A percentile compares a stretch with the other conserved stretches of the same genome.
Evolutionary conservation across 768 basidiomycete species (phyloP).

Genomic region (Collybia sp.): DNA sequence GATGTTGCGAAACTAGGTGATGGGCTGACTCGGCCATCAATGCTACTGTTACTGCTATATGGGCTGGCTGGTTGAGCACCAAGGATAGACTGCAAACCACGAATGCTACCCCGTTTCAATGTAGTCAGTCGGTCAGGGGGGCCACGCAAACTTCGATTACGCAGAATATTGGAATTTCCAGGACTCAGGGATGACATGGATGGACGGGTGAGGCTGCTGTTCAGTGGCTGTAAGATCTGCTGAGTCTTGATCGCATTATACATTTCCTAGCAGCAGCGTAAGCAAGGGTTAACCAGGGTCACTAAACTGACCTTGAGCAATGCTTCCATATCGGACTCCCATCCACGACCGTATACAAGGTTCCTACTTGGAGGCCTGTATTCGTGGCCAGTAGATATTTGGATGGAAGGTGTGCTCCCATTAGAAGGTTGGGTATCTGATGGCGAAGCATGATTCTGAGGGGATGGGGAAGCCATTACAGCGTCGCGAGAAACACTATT

Average conservation of each 20-base stretch:
- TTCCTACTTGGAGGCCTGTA: slow-evolving; percentile 17
- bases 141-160: slow-evolving; percentile 70
- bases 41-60: slow-evolving; percentile 78
- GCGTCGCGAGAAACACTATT: slow-evolving; percentile 69
- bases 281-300: background rate
- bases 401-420: slow-evolving; percentile 62
- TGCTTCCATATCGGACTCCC: slow-evolving; percentile 86
- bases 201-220: slow-evolving; percentile 37
- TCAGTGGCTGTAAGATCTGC: slow-evolving; percentile 82
- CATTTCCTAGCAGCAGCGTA: slow-evolving; percentile 64
- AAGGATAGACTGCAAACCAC: slow-evolving; percentile 81
- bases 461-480: slow-evolving; percentile 28
- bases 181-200: slow-evolving; percentile 58
- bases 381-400: slow-evolving; percentile 41
- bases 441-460: slow-evolving; percentile 26
- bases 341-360: slow-evolving; percentile 56
- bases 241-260: slow-evolving; percentile 88
- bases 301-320: slow-evolving; percentile 65
- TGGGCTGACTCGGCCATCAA: slow-evolving; percentile 89
- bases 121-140: slow-evolving; percentile 69
- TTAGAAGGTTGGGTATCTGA: slow-evolving; percentile 35
- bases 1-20: slow-evolving; percentile 93
- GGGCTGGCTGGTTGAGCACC: slow-evolving; percentile 64
- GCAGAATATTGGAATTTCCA: slow-evolving; percentile 41
- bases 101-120: slow-evolving; percentile 88